Conservation (phyloP, 371 early-diverging fungal species). For the Saksenaea vasiformis region DNA sequence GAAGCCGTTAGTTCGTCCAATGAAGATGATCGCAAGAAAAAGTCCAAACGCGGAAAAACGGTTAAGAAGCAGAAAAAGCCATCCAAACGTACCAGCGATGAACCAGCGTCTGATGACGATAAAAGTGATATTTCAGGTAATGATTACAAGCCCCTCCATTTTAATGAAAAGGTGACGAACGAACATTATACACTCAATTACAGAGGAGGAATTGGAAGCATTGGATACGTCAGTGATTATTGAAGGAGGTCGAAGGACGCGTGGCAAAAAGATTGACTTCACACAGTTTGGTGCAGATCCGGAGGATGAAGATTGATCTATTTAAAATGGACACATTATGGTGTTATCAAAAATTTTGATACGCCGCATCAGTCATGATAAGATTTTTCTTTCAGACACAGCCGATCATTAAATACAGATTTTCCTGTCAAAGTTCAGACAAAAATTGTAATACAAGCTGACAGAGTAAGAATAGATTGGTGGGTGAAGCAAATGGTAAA, state of each 20-base stretch:
- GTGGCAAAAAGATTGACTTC: slow-evolving; percentile 73
- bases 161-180: background rate
- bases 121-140: slow-evolving; percentile 37
- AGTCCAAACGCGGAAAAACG: background rate
- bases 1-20: slow-evolving; percentile 32
- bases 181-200: background rate
- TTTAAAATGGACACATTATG: slow-evolving; percentile 13
- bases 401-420: no score
- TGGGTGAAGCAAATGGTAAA: no score
- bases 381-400: no score
- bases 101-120: slow-evolving; percentile 28
- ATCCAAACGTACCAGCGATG: slow-evolving; percentile 26
- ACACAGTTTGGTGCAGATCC: slow-evolving; percentile 68
- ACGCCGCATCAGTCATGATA: background rate
- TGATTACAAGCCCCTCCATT: background rate
- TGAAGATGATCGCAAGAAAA: slow-evolving; percentile 32
- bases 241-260: slow-evolving; percentile 64
- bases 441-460: no score
- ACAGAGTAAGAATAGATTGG: no score
- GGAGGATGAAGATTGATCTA: slow-evolving; percentile 40
- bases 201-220: slow-evolving; percentile 62
- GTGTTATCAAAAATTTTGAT: background rate
- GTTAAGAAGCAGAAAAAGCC: slow-evolving; percentile 8
- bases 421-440: no score
- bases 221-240: slow-evolving; percentile 70